Evolutionary conservation across 108 stramenopile species (phyloP).

Genomic region (Fistulifera solaris): DNA sequence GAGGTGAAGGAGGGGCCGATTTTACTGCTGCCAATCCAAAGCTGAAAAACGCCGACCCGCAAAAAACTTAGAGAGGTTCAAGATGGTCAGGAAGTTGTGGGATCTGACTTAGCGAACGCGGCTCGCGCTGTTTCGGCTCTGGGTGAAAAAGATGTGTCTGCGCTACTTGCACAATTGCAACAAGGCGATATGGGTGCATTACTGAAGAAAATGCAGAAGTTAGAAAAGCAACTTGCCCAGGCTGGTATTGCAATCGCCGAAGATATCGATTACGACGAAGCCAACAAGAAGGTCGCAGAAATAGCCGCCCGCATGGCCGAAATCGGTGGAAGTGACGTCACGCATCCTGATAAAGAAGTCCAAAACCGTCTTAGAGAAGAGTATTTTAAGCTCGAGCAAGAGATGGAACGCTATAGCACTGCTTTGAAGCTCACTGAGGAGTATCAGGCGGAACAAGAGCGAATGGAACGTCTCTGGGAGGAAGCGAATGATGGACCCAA

Average conservation of each 20-base stretch:
- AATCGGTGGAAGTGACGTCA: conserved; percentile 44
- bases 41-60: neutral
- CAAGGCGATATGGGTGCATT: conserved; percentile 28
- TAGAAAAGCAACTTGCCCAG: conserved; percentile 39
- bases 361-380: conserved; percentile 47
- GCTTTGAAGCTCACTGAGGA: conserved; percentile 44
- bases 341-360: conserved; percentile 41
- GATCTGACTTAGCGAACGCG: conserved; percentile 5
- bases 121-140: conserved; percentile 15
- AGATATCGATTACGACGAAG: conserved; percentile 46
- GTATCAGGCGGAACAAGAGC: conserved; percentile 38
- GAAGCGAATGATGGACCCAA: conserved; percentile 30
- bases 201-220: conserved; percentile 29
- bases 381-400: conserved; percentile 55
- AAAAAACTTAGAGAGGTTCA: too few species aligned
- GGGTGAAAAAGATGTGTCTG: conserved; percentile 10
- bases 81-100: conserved; percentile 13
- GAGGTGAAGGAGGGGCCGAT: neutral
- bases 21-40: neutral
- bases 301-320: conserved; percentile 52
- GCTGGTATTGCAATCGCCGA: conserved; percentile 47
- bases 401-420: conserved; percentile 50
- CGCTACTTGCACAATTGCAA: conserved; percentile 8
- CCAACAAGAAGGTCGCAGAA: conserved; percentile 27
- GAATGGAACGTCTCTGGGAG: conserved; percentile 46